A percentile compares a stretch with the other conserved stretches of the same genome.
These are phyloP conservation scores for Cryptosporidium canis DNA, from an alignment of 169 alveolate species.

Conservation along the genomic window DNA sequence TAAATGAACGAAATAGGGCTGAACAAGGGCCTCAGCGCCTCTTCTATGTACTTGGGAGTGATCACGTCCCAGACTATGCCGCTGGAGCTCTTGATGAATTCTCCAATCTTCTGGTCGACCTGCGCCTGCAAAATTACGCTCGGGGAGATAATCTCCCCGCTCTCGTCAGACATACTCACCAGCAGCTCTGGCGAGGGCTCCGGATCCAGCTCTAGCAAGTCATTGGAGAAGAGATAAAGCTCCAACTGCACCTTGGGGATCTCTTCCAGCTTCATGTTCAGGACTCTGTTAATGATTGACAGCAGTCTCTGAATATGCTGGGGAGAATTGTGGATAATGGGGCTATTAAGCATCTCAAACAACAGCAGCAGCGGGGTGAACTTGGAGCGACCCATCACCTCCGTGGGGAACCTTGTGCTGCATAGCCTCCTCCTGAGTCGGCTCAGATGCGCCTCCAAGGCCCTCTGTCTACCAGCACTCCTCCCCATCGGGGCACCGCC, in stretches of 20 bases:
- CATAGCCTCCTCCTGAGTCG: slow-evolving; percentile 13
- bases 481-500: not conserved
- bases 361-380: slow-evolving; percentile 44
- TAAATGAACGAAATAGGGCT: slow-evolving; percentile 55
- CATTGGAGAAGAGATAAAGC: slow-evolving; percentile 1
- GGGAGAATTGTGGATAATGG: slow-evolving; percentile 32
- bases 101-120: too few relatives aligned
- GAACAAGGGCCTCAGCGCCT: slow-evolving; percentile 22
- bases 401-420: slow-evolving; percentile 28
- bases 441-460: not conserved
- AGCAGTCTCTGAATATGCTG: slow-evolving; percentile 46
- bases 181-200: too few relatives aligned
- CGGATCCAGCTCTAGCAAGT: not conserved
- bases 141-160: too few relatives aligned
- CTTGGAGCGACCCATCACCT: not conserved
- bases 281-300: not conserved
- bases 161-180: too few relatives aligned
- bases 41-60: slow-evolving; percentile 4
- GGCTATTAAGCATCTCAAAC: slow-evolving; percentile 16
- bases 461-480: not conserved
- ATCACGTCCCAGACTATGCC: not conserved
- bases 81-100: not conserved
- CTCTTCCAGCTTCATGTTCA: slow-evolving; percentile 16
- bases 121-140: too few relatives aligned
- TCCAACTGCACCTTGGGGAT: slow-evolving; percentile 43